These are phyloP conservation scores for Viridothelium virens DNA, from an alignment of 495 filamentous ascomycete genomes.

Conservation along the genomic window DNA sequence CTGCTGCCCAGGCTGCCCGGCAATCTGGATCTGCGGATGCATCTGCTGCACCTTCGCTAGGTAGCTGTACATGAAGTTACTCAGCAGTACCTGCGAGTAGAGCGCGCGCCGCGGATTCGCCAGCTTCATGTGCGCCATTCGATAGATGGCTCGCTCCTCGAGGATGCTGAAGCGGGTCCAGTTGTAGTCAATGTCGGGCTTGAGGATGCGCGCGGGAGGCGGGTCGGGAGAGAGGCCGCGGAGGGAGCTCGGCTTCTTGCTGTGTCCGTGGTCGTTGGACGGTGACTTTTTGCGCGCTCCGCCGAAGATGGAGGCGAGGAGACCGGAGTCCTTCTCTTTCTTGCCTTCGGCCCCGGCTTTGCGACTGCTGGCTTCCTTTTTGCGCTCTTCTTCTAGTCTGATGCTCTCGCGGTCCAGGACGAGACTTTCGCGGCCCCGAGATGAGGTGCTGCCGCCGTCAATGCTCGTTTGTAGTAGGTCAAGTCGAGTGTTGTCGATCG, in stretches of 20 bases:
- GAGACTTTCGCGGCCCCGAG: conserved; percentile 71
- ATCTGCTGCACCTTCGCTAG: conserved; percentile 97
- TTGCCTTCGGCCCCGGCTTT: conserved; percentile 67
- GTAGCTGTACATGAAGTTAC: conserved; percentile 99
- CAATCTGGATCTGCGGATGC: conserved; percentile 84
- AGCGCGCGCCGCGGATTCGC: conserved; percentile 89
- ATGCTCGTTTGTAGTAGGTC: conserved; percentile 78
- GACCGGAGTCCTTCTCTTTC: conserved; percentile 74
- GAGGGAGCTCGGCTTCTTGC: conserved; percentile 59
- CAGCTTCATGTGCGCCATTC: conserved; percentile 98
- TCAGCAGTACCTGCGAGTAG: conserved; percentile 92
- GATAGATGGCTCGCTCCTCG: conserved; percentile 94
- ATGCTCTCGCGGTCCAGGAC: conserved; percentile 68
- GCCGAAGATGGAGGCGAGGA: conserved; percentile 87
- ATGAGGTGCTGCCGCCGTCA: conserved; percentile 40
- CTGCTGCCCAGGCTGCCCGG: conserved; percentile 49
- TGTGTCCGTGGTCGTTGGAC: conserved; percentile 53
- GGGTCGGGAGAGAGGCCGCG: conserved; percentile 77
- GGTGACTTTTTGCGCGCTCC: conserved; percentile 76
- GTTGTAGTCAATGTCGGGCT: conserved; percentile 83
- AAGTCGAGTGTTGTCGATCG: conserved; percentile 66
- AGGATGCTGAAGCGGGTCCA: conserved; percentile 95
- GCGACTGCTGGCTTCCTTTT: conserved; percentile 63
- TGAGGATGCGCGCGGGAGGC: conserved; percentile 56
- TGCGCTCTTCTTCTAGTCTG: conserved; percentile 72